These are phyloP conservation scores for Termitomyces sp. DNA, from an alignment of 768 basidiomycete genomes.

Conservation along the genomic window DNA sequence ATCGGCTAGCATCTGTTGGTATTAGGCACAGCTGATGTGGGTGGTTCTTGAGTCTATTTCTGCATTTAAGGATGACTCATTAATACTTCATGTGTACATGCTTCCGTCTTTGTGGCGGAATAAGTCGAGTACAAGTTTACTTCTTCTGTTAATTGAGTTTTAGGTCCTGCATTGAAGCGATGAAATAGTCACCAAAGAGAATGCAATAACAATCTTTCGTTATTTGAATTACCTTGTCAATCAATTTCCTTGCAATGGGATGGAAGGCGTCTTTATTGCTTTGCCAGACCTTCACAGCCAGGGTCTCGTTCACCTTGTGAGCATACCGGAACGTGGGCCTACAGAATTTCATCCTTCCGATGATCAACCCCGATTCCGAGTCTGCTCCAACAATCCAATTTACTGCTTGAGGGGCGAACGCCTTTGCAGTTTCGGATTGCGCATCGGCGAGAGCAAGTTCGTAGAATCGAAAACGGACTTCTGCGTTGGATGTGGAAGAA, in stretches of 20 bases:
- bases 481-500: constrained; percentile 59
- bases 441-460: constrained; percentile 56
- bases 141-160: not conserved
- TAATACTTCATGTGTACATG: not conserved
- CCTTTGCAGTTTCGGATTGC: constrained; percentile 36
- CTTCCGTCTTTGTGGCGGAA: not conserved
- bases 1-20: too few relatives aligned
- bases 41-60: not conserved
- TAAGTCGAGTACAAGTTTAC: not conserved
- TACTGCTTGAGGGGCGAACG: constrained; percentile 48
- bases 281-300: constrained; percentile 49
- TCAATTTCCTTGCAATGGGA: constrained; percentile 69
- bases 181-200: not conserved
- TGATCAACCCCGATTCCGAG: constrained; percentile 47
- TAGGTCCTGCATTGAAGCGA: not conserved
- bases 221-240: constrained; percentile 56
- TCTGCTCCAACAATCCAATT: constrained; percentile 68
- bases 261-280: constrained; percentile 54
- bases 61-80: not conserved
- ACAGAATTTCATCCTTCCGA: constrained; percentile 86
- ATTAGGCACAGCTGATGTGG: too few relatives aligned
- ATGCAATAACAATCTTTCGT: not conserved
- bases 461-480: constrained; percentile 78
- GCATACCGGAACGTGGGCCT: constrained; percentile 58
- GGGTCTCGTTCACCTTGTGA: constrained; percentile 40